These are phyloP conservation scores for Spinacia oleracea DNA, from an alignment of 179 eudicot species.

Conservation along the genomic window DNA sequence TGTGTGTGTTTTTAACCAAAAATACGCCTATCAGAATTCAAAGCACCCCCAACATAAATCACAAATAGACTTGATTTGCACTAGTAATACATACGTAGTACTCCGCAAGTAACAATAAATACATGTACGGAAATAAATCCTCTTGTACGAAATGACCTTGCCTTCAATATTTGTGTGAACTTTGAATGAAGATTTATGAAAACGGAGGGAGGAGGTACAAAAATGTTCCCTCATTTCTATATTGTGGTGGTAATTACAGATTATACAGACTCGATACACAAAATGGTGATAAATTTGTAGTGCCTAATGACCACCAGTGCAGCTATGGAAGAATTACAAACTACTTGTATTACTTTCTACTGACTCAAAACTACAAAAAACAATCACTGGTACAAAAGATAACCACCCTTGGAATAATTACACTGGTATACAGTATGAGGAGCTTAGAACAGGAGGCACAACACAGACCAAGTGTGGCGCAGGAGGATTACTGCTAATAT, in stretches of 20 bases:
- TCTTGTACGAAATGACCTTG: too few relatives aligned
- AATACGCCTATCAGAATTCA: too few relatives aligned
- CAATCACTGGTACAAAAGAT: constrained; percentile 11
- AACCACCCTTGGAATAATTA: constrained; percentile 21
- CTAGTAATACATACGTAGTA: too few relatives aligned
- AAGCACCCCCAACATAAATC: too few relatives aligned
- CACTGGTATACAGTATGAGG: constrained; percentile 88
- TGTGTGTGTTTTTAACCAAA: too few relatives aligned
- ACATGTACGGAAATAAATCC: too few relatives aligned
- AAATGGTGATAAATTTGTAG: constrained; percentile 2
- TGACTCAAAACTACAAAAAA: constrained; percentile 16
- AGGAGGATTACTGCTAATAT: constrained; percentile 88
- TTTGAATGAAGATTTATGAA: too few relatives aligned
- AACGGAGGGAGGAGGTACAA: too few relatives aligned
- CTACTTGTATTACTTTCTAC: constrained; percentile 9
- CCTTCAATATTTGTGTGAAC: too few relatives aligned
- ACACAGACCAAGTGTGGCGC: constrained; percentile 94
- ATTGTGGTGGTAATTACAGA: constrained; percentile 17
- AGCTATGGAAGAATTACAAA: constrained; percentile 3
- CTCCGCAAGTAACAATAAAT: too few relatives aligned
- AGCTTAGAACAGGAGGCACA: constrained; percentile 88
- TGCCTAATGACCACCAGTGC: constrained; percentile 14
- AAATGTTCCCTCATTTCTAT: constrained; percentile 18
- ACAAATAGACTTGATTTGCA: too few relatives aligned
- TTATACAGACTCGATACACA: constrained; percentile 22